phyloP scores from a whole-genome alignment of 306 rosid genomes.

The Trifolium repens region DNA sequence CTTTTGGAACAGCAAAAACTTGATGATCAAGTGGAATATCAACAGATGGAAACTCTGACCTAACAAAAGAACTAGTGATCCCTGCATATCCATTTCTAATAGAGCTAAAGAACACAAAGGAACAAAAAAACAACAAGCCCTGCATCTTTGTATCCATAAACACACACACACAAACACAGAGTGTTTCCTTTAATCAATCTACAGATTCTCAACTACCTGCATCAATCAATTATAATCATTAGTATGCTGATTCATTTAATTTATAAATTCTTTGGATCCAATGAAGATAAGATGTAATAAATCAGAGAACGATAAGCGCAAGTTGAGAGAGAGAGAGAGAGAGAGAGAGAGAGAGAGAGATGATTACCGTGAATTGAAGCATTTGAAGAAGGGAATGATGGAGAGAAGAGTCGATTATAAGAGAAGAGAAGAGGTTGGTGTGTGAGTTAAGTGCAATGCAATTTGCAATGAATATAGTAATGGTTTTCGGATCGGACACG shows the following conservation, averaged over 20 bases:
- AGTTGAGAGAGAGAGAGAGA: too few relatives aligned
- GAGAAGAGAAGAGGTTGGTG: too few relatives aligned
- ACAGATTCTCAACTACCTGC: conserved; percentile 46
- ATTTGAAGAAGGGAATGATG: too few relatives aligned
- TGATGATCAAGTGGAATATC: conserved; percentile 77
- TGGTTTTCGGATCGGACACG: too few relatives aligned
- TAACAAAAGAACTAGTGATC: conserved; percentile 74
- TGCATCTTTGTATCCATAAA: conserved; percentile 44
- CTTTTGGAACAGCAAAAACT: conserved; percentile 72
- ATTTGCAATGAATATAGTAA: too few relatives aligned
- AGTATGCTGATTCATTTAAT: background rate
- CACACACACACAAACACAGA: conserved; percentile 27
- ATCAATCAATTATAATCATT: conserved; percentile 27
- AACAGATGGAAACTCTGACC: conserved; percentile 73
- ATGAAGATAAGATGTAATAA: too few relatives aligned
- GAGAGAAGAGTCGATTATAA: too few relatives aligned
- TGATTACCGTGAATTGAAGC: too few relatives aligned
- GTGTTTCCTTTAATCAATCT: conserved; percentile 37
- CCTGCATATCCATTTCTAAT: conserved; percentile 64
- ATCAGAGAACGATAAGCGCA: too few relatives aligned
- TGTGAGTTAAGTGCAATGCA: too few relatives aligned
- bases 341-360: too few relatives aligned
- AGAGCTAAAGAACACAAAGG: conserved; percentile 53
- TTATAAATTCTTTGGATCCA: too few relatives aligned
- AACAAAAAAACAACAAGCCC: conserved; percentile 53